phyloP scores from a whole-genome alignment of 1,284 basidiomycete genomes.

The Apiotrichum laibachii region DNA sequence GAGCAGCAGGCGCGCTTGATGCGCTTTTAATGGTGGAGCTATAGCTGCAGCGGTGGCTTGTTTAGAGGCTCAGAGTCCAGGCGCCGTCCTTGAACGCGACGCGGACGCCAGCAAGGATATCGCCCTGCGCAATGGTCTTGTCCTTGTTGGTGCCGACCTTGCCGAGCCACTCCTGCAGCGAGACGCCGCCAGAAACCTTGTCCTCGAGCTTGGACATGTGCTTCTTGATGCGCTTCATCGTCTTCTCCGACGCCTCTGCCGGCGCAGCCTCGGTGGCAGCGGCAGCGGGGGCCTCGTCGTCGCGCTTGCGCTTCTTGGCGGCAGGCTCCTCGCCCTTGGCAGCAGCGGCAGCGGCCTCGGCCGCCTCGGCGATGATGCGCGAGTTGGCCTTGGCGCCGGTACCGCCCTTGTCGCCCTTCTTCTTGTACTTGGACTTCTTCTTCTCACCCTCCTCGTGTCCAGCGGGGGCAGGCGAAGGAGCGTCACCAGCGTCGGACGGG shows the following conservation, averaged over 20 bases:
- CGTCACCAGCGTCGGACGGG: slow-evolving; percentile 12
- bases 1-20: too few relatives aligned
- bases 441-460: background rate
- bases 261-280: background rate
- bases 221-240: slow-evolving; percentile 42
- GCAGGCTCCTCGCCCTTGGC: slow-evolving; percentile 16
- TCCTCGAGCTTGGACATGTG: slow-evolving; percentile 35
- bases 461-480: slow-evolving; percentile 7
- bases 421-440: slow-evolving; percentile 37
- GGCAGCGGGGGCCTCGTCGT: slow-evolving; percentile 11
- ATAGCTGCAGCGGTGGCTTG: background rate
- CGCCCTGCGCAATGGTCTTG: slow-evolving; percentile 27
- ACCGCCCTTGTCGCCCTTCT: slow-evolving; percentile 51
- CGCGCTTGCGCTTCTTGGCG: slow-evolving; percentile 43
- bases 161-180: slow-evolving; percentile 25
- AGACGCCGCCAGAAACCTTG: slow-evolving; percentile 7
- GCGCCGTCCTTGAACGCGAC: slow-evolving; percentile 33
- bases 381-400: slow-evolving; percentile 48
- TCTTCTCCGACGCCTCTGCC: slow-evolving; percentile 28
- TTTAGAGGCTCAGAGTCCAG: slow-evolving; percentile 33
- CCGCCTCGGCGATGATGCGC: slow-evolving; percentile 38
- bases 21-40: background rate
- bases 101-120: slow-evolving; percentile 33
- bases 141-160: slow-evolving; percentile 32
- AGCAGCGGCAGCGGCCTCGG: background rate